phyloP scores from a whole-genome alignment of 352 stramenopile species.

The Globisporangium polare region DNA sequence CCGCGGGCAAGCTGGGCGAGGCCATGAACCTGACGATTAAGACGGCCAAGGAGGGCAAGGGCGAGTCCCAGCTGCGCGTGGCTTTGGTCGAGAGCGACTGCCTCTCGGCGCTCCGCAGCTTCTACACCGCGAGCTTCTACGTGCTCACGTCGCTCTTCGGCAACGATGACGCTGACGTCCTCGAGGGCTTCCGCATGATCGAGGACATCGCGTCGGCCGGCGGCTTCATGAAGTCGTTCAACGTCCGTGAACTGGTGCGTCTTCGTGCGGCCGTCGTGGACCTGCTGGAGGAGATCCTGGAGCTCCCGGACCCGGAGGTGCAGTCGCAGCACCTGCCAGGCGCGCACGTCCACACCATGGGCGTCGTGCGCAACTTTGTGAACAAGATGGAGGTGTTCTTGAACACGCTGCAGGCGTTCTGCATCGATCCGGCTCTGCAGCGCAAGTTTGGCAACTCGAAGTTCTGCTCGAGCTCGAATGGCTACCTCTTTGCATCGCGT shows the following conservation, averaged over 20 bases:
- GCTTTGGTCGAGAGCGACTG: slow-evolving; percentile 79
- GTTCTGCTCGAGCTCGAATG: slow-evolving; percentile 62
- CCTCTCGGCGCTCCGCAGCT: slow-evolving; percentile 73
- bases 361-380: slow-evolving; percentile 87
- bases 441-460: slow-evolving; percentile 78
- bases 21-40: slow-evolving; percentile 67
- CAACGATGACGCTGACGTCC: slow-evolving; percentile 73
- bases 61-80: slow-evolving; percentile 75
- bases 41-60: slow-evolving; percentile 71
- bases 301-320: slow-evolving; percentile 73
- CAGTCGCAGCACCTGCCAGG: slow-evolving; percentile 66
- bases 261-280: slow-evolving; percentile 65
- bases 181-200: slow-evolving; percentile 77
- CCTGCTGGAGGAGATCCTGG: slow-evolving; percentile 74
- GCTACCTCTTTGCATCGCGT: slow-evolving; percentile 63
- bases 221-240: slow-evolving; percentile 76
- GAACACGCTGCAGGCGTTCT: slow-evolving; percentile 63
- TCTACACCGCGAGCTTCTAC: slow-evolving; percentile 80
- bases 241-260: slow-evolving; percentile 58
- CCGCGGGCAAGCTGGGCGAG: slow-evolving; percentile 78
- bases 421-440: slow-evolving; percentile 50
- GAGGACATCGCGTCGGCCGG: slow-evolving; percentile 62
- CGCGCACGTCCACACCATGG: slow-evolving; percentile 68
- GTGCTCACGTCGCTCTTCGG: slow-evolving; percentile 69
- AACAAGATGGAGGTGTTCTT: slow-evolving; percentile 81